These are phyloP conservation scores for Margaritispora aquatica DNA, from an alignment of 495 filamentous ascomycete genomes.

Conservation along the genomic window DNA sequence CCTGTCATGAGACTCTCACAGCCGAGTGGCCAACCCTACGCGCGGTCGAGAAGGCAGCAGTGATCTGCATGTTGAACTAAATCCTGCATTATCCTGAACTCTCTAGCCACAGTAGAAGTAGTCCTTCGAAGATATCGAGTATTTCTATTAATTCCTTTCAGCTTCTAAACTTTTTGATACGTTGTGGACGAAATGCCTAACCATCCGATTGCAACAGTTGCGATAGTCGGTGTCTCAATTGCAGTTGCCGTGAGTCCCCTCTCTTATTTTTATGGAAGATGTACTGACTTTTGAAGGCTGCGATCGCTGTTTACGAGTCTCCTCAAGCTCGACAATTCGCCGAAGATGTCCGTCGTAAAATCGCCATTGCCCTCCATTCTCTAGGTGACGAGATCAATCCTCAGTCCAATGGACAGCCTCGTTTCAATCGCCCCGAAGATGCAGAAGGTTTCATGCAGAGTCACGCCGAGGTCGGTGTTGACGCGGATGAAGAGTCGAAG, in stretches of 20 bases:
- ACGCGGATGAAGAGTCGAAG: conserved; percentile 61
- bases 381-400: conserved; percentile 73
- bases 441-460: conserved; percentile 48
- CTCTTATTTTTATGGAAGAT: neutral
- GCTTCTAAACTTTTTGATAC: neutral
- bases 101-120: neutral
- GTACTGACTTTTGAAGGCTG: conserved; percentile 32
- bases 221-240: conserved; percentile 70
- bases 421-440: conserved; percentile 53
- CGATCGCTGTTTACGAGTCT: conserved; percentile 79
- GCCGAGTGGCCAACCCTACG: neutral
- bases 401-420: conserved; percentile 27
- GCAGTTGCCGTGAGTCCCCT: conserved; percentile 52
- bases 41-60: neutral
- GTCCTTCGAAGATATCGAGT: neutral
- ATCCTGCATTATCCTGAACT: neutral
- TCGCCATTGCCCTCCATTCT: conserved; percentile 69
- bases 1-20: neutral
- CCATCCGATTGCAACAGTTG: conserved; percentile 49
- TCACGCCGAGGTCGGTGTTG: conserved; percentile 50
- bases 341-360: conserved; percentile 67
- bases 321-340: conserved; percentile 74
- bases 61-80: neutral
- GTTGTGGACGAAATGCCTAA: conserved; percentile 33
- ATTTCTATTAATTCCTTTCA: neutral